A percentile compares a stretch with the other conserved stretches of the same genome.
Conservation (phyloP, 2,329 filamentous ascomycete species). For the Pezicula radicicola region DNA sequence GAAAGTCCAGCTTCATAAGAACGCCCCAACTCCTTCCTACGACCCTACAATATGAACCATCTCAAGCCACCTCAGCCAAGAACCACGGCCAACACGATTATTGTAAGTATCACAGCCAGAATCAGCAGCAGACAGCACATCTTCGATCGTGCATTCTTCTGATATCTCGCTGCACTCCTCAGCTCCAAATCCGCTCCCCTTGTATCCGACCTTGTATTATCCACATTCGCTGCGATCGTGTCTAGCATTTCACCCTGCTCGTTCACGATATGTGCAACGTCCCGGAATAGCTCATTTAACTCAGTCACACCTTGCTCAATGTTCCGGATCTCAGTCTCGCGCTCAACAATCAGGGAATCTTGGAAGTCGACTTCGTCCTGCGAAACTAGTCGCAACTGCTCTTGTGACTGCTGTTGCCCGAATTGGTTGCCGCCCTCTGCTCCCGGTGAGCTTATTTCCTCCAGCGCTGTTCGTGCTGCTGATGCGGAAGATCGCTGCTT, state of each 20-base stretch:
- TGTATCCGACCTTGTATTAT: slow-evolving; percentile 77
- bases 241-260: slow-evolving; percentile 90
- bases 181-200: slow-evolving; percentile 83
- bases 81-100: slow-evolving; percentile 84
- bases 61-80: slow-evolving; percentile 52
- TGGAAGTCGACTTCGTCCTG: slow-evolving; percentile 98
- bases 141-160: slow-evolving; percentile 93
- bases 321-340: slow-evolving; percentile 93
- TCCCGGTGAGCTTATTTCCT: slow-evolving; percentile 47
- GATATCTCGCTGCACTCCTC: slow-evolving; percentile 81
- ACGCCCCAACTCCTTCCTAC: background rate
- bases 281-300: slow-evolving; percentile 92
- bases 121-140: slow-evolving; percentile 90
- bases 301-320: slow-evolving; percentile 97
- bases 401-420: slow-evolving; percentile 63
- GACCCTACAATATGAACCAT: background rate
- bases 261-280: slow-evolving; percentile 95
- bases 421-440: slow-evolving; percentile 32
- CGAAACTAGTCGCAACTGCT: slow-evolving; percentile 76
- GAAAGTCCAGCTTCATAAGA: background rate
- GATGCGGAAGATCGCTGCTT: slow-evolving; percentile 86
- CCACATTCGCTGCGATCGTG: slow-evolving; percentile 84
- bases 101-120: slow-evolving; percentile 80
- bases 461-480: slow-evolving; percentile 77
- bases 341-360: slow-evolving; percentile 90